Base-by-base conservation (phyloP, 139 green algal species). In the Zygnema cylindricum region DNA sequence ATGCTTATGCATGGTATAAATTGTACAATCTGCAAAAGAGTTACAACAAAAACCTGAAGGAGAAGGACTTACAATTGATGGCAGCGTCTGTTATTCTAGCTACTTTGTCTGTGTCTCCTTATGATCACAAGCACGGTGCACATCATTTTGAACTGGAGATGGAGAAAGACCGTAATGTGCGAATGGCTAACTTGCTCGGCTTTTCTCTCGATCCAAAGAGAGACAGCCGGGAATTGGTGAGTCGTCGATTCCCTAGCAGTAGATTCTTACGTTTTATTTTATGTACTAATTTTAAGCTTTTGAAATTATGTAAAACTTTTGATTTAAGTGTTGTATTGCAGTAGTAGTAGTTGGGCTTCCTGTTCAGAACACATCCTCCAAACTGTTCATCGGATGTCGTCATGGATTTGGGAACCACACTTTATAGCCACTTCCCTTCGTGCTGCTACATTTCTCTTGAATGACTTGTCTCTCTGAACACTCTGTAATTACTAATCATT, bases 111-210 rank as follows among this genome's bases (percentile, higher is more conserved):
- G 95, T 99, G 83, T 88, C 95, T 88, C 97, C 97, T 0, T 99
- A 98, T 92, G 95, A 98, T 55, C 76, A 84, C 40, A 86, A 91
- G 49, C 42, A 91, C 75, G 49, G 77, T 43, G 87, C 87, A 11
- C 32, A 76, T 43, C 88, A 92, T 69, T 90, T 88, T 91, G 88
- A 93, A 49, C 57, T 91, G 1, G 92, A 93, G 89, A 92, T 95
- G 87, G 96, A 98, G 81, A 94, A 95, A 87, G 98, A 99, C 81
- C 94, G 95, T 75, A 95, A 94, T 43, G 40, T 95, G 57, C 95
- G 96, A 85, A 98, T 99, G 95, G 96, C 97, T 38, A 95, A 93
- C 88, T 96, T 99, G 76, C 94, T 99, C 33, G 95, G 96, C 57
- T 98, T 98, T 88, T 92, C 90, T 1, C 42, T 95, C 0, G 92